Evolutionary conservation across 148 eudicot genomes (phyloP).

Genomic region (Vaccinium darrowii): DNA sequence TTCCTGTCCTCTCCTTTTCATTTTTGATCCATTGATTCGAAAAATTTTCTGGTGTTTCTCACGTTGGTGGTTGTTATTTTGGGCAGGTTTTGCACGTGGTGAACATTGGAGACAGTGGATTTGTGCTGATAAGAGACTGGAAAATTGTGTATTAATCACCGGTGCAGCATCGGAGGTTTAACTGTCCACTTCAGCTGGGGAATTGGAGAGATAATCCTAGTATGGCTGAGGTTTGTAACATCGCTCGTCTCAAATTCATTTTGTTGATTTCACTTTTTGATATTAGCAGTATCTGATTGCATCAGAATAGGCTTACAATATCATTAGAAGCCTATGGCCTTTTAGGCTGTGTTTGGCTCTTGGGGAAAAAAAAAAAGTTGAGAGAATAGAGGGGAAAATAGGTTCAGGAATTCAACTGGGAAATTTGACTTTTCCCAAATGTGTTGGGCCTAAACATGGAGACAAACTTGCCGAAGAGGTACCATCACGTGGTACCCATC

Average conservation of each 20-base stretch:
- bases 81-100: constrained; percentile 4
- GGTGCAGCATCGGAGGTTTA: constrained; percentile 9
- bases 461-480: too few species aligned
- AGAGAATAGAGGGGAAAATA: not conserved
- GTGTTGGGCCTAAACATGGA: too few species aligned
- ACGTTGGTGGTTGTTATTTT: not conserved
- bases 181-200: constrained; percentile 14
- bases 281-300: not conserved
- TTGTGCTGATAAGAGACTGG: not conserved
- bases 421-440: too few species aligned
- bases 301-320: not conserved
- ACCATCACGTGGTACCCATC: too few species aligned
- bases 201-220: not conserved
- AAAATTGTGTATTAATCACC: constrained; percentile 3
- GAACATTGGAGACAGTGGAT: constrained; percentile 22
- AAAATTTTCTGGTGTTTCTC: not conserved
- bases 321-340: not conserved
- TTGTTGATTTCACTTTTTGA: not conserved
- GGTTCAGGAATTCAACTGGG: not conserved
- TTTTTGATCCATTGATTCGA: not conserved
- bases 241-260: not conserved
- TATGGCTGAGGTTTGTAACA: constrained; percentile 1
- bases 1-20: not conserved
- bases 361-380: not conserved
- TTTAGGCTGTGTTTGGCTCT: not conserved